Percentiles rank a stretch among this genome's conserved stretches.
Evolutionary conservation across 257 asterid species (phyloP).

Genomic region (Lithospermum erythrorhizon): DNA sequence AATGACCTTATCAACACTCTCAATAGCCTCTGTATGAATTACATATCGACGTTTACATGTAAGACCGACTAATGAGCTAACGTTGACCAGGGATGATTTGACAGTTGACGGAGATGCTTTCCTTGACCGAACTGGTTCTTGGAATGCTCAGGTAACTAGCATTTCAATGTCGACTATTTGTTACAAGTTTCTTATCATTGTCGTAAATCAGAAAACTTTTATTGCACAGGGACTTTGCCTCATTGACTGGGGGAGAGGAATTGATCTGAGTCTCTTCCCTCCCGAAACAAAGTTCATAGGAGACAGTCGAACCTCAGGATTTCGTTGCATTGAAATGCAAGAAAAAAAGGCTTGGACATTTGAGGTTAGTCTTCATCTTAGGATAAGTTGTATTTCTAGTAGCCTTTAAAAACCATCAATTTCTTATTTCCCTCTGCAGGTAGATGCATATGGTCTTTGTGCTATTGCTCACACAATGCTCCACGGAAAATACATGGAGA

Average conservation of each 20-base stretch:
- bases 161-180: slow-evolving; percentile 6
- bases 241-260: slow-evolving; percentile 97
- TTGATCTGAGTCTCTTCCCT: slow-evolving; percentile 68
- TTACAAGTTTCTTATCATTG: slow-evolving; percentile 2
- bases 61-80: slow-evolving; percentile 1
- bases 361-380: slow-evolving; percentile 37
- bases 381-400: slow-evolving; percentile 1
- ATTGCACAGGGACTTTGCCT: slow-evolving; percentile 81
- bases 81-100: slow-evolving; percentile 53
- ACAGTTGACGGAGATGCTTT: slow-evolving; percentile 39
- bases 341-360: slow-evolving; percentile 83
- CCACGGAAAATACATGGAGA: slow-evolving; percentile 74
- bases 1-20: too few species aligned
- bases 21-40: not conserved
- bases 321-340: slow-evolving; percentile 92
- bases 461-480: slow-evolving; percentile 85
- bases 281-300: slow-evolving; percentile 55
- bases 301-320: slow-evolving; percentile 87
- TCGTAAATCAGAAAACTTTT: slow-evolving; percentile 12
- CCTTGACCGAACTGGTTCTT: slow-evolving; percentile 46
- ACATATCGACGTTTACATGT: not conserved
- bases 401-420: not conserved
- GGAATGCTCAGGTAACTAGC: slow-evolving; percentile 70
- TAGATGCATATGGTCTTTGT: slow-evolving; percentile 74
- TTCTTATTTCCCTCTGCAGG: slow-evolving; percentile 30